Base-by-base conservation (phyloP, 1,139 yeast genomes). In the Casaregolazyma suthepensis region DNA sequence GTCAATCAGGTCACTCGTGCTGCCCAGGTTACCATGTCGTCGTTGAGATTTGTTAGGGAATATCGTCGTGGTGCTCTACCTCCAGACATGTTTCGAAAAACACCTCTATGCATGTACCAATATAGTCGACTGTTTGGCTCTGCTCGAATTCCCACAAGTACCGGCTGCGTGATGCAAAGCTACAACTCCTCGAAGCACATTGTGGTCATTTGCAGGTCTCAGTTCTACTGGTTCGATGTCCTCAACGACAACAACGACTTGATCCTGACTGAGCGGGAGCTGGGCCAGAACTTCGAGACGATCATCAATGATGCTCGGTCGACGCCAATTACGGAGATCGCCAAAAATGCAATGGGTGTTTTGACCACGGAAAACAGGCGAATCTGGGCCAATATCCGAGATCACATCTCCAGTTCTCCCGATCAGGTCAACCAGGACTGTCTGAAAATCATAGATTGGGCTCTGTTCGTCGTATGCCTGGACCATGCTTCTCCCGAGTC, bases 171-270 rank as follows among this genome's bases (percentile, higher is more conserved):
- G 56, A 83, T 89, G 85, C 96, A 88, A 70, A 79, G 88, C 3
- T 96, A 88, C 67, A 68, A 77, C 17, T 75, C 81, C 13, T 82
- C 94, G 1, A 85, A 82, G 63, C 96, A 89, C 67, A 82, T 89
- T 53, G 86, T 87, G 31, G 91, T 89, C n/a, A 73, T 87, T 67
- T 83, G 90, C 59, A 84, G 86, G 64, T 87, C 96, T 4, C 96
- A 89, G 69, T 86, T 88, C 69, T 89, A 89, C 71, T 89, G 96
- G 96, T 89, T 89, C 68, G 96, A 89, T 67, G 96, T 89, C 1
- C 74, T 89, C 64, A 95, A 88, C 68, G 76, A 76, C 52, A 74
- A 82, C 57, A 81, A 86, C 66, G 84, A 86, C 63, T 74, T 89
- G 59, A 76, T 87, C 52, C 72, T 87, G 64, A 77, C 83, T 1